Base-by-base conservation (phyloP, 1,284 basidiomycete species). In the Leccinum olivaceoglutinosum region DNA sequence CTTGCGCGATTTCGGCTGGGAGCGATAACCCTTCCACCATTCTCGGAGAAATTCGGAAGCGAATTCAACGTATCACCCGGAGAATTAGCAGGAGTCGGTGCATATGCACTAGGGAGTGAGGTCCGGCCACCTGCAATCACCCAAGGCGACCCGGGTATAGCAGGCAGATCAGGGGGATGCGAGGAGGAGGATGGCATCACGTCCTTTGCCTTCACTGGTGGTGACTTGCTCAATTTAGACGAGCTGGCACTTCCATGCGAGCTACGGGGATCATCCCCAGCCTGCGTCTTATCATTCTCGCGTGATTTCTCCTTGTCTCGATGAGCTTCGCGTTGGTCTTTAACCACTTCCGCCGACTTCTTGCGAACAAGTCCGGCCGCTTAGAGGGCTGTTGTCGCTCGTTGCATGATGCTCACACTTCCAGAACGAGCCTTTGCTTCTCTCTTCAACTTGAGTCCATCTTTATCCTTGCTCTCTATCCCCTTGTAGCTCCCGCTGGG, bases 331-430 rank as follows among this genome's bases (percentile, higher is more conserved):
- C 81, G 82, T 58, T 86, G 81, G 53, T 88, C 87, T 64, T 79
- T 81, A 14, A 91, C 82, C 4, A 77, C 87, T 71, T 93, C 92
- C 0, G 82, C 76, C 3, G 88, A 90, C 76, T 89, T 93, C 77
- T 94, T 94, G 64, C 87, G 78, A 55, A 92, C 89, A 9, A 94
- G 77, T 1, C 89, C 89, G 6, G 89, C 88, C 6, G 89, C 90
- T 68, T 92, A 90, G 21, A 91, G 80, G 4, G 94, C 93, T 0
- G 93, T 95, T 0, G 93, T 95, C 0, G 93, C 94, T 6, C 94
- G 86, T 69, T 96, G 94, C 80, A 97, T 90, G 75, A 97, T 96
- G 71, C 89, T 95, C 62, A 96, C 90, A 63, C 93, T 95, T 5
- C 91, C 90, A 2, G 91, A 86, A 7, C 93, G 81, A 36, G 75